A percentile compares a stretch with the other conserved stretches of the same genome.
These are phyloP conservation scores for Phytophthora megakarya DNA, from an alignment of 352 stramenopile genomes.

Conservation along the genomic window DNA sequence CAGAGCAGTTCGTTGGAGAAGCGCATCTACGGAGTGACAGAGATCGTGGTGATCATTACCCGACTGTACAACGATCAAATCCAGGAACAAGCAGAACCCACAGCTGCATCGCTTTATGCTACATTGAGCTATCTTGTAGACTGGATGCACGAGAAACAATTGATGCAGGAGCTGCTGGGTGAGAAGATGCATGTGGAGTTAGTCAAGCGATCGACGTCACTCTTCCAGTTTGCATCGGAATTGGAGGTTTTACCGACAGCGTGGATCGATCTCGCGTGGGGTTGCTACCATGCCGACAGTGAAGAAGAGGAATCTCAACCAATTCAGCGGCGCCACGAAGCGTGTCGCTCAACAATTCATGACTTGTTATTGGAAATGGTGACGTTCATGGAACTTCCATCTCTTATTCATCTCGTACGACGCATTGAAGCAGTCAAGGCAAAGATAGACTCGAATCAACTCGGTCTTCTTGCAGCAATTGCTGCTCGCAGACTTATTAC, in stretches of 20 bases:
- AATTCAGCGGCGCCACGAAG: conserved; percentile 50
- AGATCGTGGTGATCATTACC: conserved; percentile 58
- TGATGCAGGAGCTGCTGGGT: conserved; percentile 64
- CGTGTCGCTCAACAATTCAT: conserved; percentile 45
- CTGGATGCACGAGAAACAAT: conserved; percentile 55
- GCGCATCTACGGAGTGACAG: conserved; percentile 69
- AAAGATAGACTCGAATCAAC: conserved; percentile 36
- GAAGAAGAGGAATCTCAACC: conserved; percentile 6
- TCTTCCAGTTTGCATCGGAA: conserved; percentile 65
- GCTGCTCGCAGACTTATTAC: conserved; percentile 29
- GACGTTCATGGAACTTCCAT: conserved; percentile 45
- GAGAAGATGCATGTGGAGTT: conserved; percentile 73
- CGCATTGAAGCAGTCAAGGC: conserved; percentile 28
- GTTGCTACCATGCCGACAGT: conserved; percentile 43
- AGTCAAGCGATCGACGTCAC: conserved; percentile 57
- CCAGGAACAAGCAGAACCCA: conserved; percentile 37
- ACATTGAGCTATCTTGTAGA: conserved; percentile 40
- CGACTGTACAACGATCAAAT: conserved; percentile 49
- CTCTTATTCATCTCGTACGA: conserved; percentile 40
- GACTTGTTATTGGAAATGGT: conserved; percentile 62
- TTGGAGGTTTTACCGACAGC: conserved; percentile 35
- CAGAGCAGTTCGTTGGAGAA: conserved; percentile 66
- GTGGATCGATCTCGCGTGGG: conserved; percentile 65
- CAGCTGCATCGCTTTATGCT: conserved; percentile 23
- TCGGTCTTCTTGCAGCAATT: conserved; percentile 41